Percentiles rank a stretch among this genome's conserved stretches.
Evolutionary conservation across 805 yeast species (phyloP).

Genomic region (Saturnispora besseyi): DNA sequence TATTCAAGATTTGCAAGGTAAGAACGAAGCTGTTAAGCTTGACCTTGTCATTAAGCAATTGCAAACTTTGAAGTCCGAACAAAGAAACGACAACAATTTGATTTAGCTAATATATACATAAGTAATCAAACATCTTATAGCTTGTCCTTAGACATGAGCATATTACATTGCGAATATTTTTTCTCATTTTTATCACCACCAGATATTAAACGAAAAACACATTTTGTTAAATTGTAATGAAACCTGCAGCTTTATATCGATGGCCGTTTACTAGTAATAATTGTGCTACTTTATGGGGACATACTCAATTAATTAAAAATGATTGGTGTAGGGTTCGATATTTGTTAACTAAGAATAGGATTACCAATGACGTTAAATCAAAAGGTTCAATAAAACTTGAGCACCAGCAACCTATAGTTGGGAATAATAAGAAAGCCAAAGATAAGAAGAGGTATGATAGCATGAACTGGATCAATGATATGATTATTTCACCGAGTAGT

Average conservation of each 20-base stretch:
- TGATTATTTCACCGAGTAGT: neutral
- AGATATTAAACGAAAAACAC: neutral
- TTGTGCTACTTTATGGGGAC: neutral
- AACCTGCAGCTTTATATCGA: neutral
- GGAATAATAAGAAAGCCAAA: neutral
- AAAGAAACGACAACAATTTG: constrained; percentile 61
- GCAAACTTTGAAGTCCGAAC: constrained; percentile 55
- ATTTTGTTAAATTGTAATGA: neutral
- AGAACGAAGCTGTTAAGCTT: constrained; percentile 73
- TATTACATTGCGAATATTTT: neutral
- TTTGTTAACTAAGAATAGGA: neutral
- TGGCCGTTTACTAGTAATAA: neutral
- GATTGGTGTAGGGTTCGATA: neutral
- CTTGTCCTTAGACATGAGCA: neutral
- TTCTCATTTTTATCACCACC: neutral
- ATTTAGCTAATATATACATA: neutral
- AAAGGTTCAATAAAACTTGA: neutral
- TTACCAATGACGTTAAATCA: neutral
- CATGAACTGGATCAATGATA: neutral
- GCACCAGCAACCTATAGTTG: neutral
- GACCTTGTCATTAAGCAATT: constrained; percentile 66
- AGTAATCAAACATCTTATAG: neutral
- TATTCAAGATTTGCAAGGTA: constrained; percentile 84
- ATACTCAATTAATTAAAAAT: neutral
- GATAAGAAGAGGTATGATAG: neutral